Conservation (phyloP, 805 yeast species). For the Candida namnaoensis region DNA sequence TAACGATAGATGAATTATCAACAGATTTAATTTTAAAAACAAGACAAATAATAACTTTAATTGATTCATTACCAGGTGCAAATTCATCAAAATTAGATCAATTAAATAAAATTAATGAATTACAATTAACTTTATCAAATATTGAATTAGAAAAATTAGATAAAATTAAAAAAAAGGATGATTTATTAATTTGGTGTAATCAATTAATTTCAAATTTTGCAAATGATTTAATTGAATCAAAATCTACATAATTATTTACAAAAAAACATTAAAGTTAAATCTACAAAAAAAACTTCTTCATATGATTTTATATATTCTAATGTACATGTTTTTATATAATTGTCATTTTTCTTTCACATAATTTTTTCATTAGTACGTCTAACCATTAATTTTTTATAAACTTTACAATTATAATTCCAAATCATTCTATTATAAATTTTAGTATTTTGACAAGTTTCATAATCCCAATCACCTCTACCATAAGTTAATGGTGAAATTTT, state of each 20-base stretch:
- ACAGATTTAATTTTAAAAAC: constrained; percentile 80
- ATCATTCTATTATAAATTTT: constrained; percentile 20
- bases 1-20: constrained; percentile 66
- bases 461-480: constrained; percentile 38
- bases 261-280: too few species aligned
- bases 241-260: constrained; percentile 4
- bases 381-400: too few species aligned
- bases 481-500: constrained; percentile 31
- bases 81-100: constrained; percentile 78
- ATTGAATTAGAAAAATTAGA: constrained; percentile 51
- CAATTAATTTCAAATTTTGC: constrained; percentile 46
- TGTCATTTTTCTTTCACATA: too few species aligned
- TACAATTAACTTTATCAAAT: constrained; percentile 52
- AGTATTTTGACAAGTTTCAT: constrained; percentile 26
- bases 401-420: constrained; percentile 37
- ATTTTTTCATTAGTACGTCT: too few species aligned
- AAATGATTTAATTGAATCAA: constrained; percentile 26
- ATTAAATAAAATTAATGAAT: constrained; percentile 46
- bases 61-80: constrained; percentile 87
- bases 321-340: too few species aligned
- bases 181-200: constrained; percentile 53
- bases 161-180: constrained; percentile 57
- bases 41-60: constrained; percentile 76
- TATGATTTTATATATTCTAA: too few species aligned
- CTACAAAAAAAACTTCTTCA: too few species aligned